phyloP scores from a whole-genome alignment of 2,329 filamentous ascomycete species.

The Xylaria sp. region DNA sequence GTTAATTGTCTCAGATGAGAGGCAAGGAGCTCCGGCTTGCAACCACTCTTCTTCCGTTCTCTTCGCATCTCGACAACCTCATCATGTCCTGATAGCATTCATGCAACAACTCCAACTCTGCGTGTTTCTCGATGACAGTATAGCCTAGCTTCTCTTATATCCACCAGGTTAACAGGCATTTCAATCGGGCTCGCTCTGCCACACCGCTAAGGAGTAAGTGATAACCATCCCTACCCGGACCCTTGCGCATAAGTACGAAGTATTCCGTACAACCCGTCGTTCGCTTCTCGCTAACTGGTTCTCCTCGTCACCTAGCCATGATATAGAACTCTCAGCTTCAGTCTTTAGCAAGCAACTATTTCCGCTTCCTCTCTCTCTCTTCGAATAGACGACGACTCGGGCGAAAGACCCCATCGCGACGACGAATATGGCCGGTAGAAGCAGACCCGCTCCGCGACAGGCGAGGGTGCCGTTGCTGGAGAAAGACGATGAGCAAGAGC shows the following conservation, averaged over 20 bases:
- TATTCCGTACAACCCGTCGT: neutral
- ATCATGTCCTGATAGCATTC: no score
- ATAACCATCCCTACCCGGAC: neutral
- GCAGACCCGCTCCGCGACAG: conserved; percentile 43
- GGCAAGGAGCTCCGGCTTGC: no score
- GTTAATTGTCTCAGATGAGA: no score
- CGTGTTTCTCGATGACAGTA: neutral
- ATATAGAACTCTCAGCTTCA: neutral
- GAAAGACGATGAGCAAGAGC: conserved; percentile 31
- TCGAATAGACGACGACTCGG: conserved; percentile 11
- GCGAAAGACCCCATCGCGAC: conserved; percentile 24
- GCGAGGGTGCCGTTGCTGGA: conserved; percentile 40
- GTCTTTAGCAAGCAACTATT: neutral
- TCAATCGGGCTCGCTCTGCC: neutral
- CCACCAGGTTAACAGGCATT: neutral
- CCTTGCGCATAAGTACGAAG: no score
- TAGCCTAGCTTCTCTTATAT: neutral
- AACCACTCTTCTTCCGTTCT: no score
- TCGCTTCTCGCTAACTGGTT: neutral
- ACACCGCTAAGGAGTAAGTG: neutral
- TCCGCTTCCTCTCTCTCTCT: neutral
- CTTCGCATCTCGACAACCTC: no score
- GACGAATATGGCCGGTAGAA: conserved; percentile 34
- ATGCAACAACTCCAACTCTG: neutral
- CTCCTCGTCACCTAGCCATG: neutral